Evolutionary conservation across 1,284 basidiomycete genomes (phyloP), one percentile per base, ranked within the genome.

Genomic region (Peniophora sp.): DNA sequence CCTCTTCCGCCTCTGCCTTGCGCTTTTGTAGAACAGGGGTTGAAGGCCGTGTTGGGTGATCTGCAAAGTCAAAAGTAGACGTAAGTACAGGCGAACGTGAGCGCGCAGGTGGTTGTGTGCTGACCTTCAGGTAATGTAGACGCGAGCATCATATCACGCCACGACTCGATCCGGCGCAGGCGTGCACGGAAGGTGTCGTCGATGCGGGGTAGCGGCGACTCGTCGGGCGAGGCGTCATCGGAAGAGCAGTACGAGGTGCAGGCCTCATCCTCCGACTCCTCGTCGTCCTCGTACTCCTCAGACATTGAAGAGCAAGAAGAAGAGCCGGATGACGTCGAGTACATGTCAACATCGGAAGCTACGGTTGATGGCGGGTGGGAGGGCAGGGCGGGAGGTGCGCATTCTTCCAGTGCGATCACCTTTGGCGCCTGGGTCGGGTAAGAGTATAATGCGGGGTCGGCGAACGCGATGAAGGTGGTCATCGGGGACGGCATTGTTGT

Each of bases 361-460:
- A 58, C 55, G 55, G 62, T 56, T 34, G 58, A 22, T 48, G 72
- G 69, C 42, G 71, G 62, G 36, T 75, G 70, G 42, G 64, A 65
- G 50, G 69, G 71, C 24, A 71, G 75, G 10, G 80, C 76, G 0
- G 83, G 83, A 1, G 81, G 71, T 0, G 80, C 62, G 3, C 76
- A 80, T 62, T 88, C 84, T 47, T 79, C 78, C 66, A 88, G 85
- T 66, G 86, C 76, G 52, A 87, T 88, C 68, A 87, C 79, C 66
- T 82, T 32, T 5, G 27, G 78, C 24, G 72, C 77, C 53, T 79
- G 75, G 58, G 71, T 68, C 55, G 76, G 64, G 66, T 74, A 77
- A 5, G 27, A 32, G 60, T 64, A 49, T 75, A 72, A 49, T 60
- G 61, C 9, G 67, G 63, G 48, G 18, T 45, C 20, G 72, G 68